Evolutionary conservation across 2,329 filamentous ascomycete genomes (phyloP).

Genomic region (Fusarium verrucosum): DNA sequence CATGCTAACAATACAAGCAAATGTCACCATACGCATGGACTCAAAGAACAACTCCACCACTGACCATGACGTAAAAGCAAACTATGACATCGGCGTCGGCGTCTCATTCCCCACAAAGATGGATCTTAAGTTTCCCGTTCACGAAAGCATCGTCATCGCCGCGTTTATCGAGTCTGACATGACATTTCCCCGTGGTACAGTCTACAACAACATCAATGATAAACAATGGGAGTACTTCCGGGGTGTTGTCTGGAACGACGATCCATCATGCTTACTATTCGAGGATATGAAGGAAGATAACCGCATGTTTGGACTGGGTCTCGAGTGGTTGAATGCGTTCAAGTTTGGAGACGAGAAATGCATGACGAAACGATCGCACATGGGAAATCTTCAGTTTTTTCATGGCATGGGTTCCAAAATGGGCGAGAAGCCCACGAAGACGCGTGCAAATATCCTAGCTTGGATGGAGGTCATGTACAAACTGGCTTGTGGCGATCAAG

Average conservation of each 20-base stretch:
- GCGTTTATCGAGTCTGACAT: conserved; percentile 28
- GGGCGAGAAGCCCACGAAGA: conserved; percentile 26
- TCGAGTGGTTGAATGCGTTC: conserved; percentile 21
- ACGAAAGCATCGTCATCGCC: conserved; percentile 23
- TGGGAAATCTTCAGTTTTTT: conserved; percentile 32
- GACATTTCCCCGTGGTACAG: conserved; percentile 21
- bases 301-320: conserved; percentile 14
- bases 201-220: conserved; percentile 32
- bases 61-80: neutral
- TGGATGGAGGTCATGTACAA: conserved; percentile 37
- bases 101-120: conserved; percentile 16
- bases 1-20: neutral
- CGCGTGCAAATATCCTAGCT: neutral
- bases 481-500: conserved; percentile 20
- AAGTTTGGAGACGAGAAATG: conserved; percentile 24
- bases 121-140: conserved; percentile 20
- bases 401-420: conserved; percentile 21
- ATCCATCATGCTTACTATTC: conserved; percentile 26
- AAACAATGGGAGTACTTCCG: conserved; percentile 32
- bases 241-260: conserved; percentile 29
- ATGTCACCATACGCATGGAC: conserved; percentile 18
- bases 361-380: conserved; percentile 27
- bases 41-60: neutral
- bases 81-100: conserved; percentile 21
- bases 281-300: conserved; percentile 15